Evolutionary conservation across 1,284 basidiomycete species (phyloP).

Genomic region (Austroboletus niveus): DNA sequence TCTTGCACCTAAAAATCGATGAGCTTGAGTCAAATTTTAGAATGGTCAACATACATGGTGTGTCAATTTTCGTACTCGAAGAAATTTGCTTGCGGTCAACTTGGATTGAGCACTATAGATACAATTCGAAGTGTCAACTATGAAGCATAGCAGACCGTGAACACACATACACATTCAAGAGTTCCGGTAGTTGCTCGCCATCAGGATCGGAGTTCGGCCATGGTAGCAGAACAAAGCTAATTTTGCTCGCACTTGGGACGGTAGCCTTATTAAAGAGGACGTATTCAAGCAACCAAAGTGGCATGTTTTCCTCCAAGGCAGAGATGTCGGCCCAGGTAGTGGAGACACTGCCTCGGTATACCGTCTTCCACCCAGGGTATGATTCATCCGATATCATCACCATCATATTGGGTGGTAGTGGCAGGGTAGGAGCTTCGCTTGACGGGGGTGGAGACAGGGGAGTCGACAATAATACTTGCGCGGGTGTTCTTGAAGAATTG

Average conservation of each 20-base stretch:
- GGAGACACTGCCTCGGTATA: slow-evolving; percentile 74
- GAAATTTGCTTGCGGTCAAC: slow-evolving; percentile 82
- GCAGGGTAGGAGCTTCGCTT: slow-evolving; percentile 69
- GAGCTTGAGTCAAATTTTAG: slow-evolving; percentile 2
- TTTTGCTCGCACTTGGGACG: slow-evolving; percentile 54
- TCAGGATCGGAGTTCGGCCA: slow-evolving; percentile 58
- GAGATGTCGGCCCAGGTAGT: slow-evolving; percentile 64
- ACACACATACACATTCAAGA: slow-evolving; percentile 49
- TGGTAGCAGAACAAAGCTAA: slow-evolving; percentile 88
- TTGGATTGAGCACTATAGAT: slow-evolving; percentile 68
- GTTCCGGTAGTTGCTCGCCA: slow-evolving; percentile 64
- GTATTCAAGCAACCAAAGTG: slow-evolving; percentile 88
- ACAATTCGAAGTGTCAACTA: slow-evolving; percentile 7
- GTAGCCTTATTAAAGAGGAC: slow-evolving; percentile 69
- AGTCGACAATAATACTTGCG: slow-evolving; percentile 66
- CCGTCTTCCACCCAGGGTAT: slow-evolving; percentile 72
- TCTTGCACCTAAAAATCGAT: slow-evolving; percentile 67
- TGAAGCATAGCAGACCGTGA: slow-evolving; percentile 3
- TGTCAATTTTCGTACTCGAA: slow-evolving; percentile 83
- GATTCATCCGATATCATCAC: slow-evolving; percentile 85
- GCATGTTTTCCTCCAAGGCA: slow-evolving; percentile 75
- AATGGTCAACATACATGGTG: slow-evolving; percentile 61
- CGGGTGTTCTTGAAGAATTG: slow-evolving; percentile 43
- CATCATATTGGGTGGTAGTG: slow-evolving; percentile 62
- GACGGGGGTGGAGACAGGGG: slow-evolving; percentile 70